A percentile compares a stretch with the other conserved stretches of the same genome.
Conservation (phyloP, 768 basidiomycete species). For the Boletellus ananas region DNA sequence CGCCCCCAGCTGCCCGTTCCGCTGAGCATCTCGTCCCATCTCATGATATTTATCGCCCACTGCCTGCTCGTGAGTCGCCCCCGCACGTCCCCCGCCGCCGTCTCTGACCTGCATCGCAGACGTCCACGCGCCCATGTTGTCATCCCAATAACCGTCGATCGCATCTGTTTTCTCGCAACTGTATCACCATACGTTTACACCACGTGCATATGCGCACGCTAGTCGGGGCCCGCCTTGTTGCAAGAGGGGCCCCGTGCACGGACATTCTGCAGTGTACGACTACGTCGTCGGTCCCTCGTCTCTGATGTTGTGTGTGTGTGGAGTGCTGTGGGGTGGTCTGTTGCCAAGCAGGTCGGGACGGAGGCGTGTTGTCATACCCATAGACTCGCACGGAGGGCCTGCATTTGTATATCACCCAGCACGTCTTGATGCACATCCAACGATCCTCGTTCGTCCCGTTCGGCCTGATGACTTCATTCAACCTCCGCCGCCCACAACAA, state of each 20-base stretch:
- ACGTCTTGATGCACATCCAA: slow-evolving; percentile 4
- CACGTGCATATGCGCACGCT: slow-evolving; percentile 35
- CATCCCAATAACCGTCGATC: slow-evolving; percentile 24
- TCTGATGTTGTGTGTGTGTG: neutral
- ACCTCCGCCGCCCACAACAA: no score
- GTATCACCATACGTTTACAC: slow-evolving; percentile 34
- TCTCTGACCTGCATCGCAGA: slow-evolving; percentile 8
- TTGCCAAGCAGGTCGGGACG: slow-evolving; percentile 25
- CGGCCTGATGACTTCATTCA: slow-evolving; percentile 23
- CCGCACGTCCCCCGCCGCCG: neutral
- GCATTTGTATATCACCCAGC: slow-evolving; percentile 26
- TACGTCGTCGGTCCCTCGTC: neutral
- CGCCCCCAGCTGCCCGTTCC: slow-evolving; percentile 63
- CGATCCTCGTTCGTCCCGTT: neutral
- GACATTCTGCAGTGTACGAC: slow-evolving; percentile 28
- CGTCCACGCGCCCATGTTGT: slow-evolving; percentile 23
- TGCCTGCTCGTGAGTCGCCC: slow-evolving; percentile 13
- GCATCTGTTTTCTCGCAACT: slow-evolving; percentile 26
- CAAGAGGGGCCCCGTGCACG: slow-evolving; percentile 3
- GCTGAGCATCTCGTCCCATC: slow-evolving; percentile 31
- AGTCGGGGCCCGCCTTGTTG: slow-evolving; percentile 7
- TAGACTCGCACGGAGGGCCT: slow-evolving; percentile 25
- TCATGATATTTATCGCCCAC: slow-evolving; percentile 27
- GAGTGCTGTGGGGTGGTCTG: slow-evolving; percentile 9
- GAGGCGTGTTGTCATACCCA: slow-evolving; percentile 13